phyloP scores from a whole-genome alignment of 1,284 basidiomycete species.

The Puccinia horiana region DNA sequence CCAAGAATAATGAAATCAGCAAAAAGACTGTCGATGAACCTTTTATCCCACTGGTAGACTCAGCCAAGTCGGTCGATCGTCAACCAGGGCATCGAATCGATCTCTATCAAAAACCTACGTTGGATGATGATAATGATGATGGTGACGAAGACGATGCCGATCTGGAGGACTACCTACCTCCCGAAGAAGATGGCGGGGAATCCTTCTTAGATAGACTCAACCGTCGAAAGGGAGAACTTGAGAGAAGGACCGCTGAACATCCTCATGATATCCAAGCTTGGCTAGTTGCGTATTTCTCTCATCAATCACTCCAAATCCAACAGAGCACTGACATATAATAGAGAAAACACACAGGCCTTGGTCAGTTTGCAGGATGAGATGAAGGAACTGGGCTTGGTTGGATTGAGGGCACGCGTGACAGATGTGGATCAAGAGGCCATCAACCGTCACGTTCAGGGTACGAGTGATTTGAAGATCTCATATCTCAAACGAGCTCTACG shows the following conservation, averaged over 20 bases:
- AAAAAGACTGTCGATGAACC: too few species aligned
- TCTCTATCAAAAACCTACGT: slow-evolving; percentile 12
- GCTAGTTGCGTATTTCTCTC: slow-evolving; percentile 41
- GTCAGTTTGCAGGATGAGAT: slow-evolving; percentile 48
- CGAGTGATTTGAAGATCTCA: slow-evolving; percentile 42
- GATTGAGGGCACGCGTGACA: slow-evolving; percentile 18
- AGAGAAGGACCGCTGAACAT: not conserved
- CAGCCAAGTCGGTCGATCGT: not conserved
- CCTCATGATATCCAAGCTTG: slow-evolving; percentile 33
- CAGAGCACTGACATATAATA: too few species aligned
- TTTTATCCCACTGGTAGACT: slow-evolving; percentile 15
- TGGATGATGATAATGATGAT: too few species aligned
- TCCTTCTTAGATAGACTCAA: slow-evolving; percentile 34
- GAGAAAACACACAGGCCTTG: slow-evolving; percentile 2
- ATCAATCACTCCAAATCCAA: not conserved
- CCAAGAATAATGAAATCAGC: not conserved
- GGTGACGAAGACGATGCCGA: slow-evolving; percentile 20
- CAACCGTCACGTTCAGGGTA: slow-evolving; percentile 32
- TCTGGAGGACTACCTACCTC: slow-evolving; percentile 30
- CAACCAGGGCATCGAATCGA: slow-evolving; percentile 4
- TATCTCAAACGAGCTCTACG: slow-evolving; percentile 38
- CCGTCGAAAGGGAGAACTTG: slow-evolving; percentile 30
- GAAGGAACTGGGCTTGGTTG: slow-evolving; percentile 48
- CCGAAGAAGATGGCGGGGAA: slow-evolving; percentile 39
- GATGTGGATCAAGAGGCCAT: slow-evolving; percentile 21